Conservation (phyloP, 352 stramenopile species). For the Pythium monospermum region DNA sequence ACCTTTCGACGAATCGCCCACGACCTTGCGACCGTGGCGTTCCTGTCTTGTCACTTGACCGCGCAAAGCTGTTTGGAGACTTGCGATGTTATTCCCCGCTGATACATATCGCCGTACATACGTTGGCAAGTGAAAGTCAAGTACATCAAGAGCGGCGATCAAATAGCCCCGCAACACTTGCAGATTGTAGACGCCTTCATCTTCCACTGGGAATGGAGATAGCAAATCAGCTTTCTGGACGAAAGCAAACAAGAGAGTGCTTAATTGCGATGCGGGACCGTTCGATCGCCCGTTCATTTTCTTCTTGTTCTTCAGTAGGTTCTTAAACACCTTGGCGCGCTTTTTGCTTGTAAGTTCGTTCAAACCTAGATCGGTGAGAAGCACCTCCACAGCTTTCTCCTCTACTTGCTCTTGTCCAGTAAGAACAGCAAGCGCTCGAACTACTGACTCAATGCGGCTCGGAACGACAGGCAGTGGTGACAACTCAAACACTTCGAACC, state of each 20-base stretch:
- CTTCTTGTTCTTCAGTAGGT: conserved; percentile 3
- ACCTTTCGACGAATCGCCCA: not conserved
- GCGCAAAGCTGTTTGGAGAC: conserved; percentile 3
- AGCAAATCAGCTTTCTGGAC: not conserved
- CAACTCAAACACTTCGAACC: conserved; percentile 6
- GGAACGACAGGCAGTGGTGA: not conserved
- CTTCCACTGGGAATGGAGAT: not conserved
- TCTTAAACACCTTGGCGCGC: conserved; percentile 9
- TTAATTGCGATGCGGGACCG: not conserved
- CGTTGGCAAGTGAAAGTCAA: not conserved
- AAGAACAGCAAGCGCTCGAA: conserved; percentile 8
- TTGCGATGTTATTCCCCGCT: not conserved
- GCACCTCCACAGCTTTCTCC: conserved; percentile 1
- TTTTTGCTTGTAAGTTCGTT: conserved; percentile 3
- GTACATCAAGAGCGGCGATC: not conserved
- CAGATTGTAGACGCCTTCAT: not conserved
- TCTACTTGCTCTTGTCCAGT: not conserved
- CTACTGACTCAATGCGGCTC: not conserved
- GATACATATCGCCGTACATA: not conserved
- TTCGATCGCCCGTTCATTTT: too few species aligned
- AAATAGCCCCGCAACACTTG: not conserved
- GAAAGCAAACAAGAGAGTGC: not conserved
- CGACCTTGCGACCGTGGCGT: not conserved
- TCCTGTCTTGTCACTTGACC: conserved; percentile 5
- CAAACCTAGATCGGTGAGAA: conserved; percentile 6